Evolutionary conservation across 176 grass and related monocot genomes (phyloP).

Genomic region (Bonia amplexicaulis): DNA sequence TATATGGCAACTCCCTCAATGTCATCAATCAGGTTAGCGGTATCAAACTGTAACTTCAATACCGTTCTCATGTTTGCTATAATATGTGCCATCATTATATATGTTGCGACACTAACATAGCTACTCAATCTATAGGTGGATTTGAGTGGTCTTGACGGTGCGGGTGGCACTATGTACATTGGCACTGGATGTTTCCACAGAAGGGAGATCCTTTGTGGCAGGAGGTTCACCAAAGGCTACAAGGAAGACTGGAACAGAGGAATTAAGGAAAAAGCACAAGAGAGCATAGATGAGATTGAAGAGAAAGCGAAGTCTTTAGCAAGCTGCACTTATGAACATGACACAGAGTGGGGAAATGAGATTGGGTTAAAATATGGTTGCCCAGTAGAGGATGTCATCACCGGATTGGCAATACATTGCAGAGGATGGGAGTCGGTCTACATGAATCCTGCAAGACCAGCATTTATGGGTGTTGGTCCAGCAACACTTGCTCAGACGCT

Average conservation of each 20-base stretch:
- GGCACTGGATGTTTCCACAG: constrained; percentile 83
- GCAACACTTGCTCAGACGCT: constrained; percentile 55
- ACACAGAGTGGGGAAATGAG: constrained; percentile 62
- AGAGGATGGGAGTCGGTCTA: constrained; percentile 72
- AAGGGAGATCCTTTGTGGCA: constrained; percentile 63
- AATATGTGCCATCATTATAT: background rate
- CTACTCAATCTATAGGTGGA: constrained; percentile 53
- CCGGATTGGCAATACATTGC: constrained; percentile 67
- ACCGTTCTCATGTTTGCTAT: background rate
- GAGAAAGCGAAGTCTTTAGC: constrained; percentile 44
- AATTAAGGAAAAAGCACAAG: background rate
- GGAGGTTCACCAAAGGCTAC: constrained; percentile 43
- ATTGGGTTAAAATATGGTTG: constrained; percentile 72
- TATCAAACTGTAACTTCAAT: constrained; percentile 1
- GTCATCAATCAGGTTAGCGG: constrained; percentile 35
- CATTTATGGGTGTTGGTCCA: constrained; percentile 60
- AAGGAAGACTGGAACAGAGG: constrained; percentile 53
- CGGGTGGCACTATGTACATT: constrained; percentile 55
- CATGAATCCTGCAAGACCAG: constrained; percentile 39
- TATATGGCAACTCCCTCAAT: constrained; percentile 55
- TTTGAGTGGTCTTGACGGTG: constrained; percentile 40
- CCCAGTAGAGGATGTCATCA: constrained; percentile 70
- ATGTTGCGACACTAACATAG: background rate
- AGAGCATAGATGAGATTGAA: constrained; percentile 26
- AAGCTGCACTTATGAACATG: constrained; percentile 54